Conservation (phyloP, 1,284 basidiomycete genomes). For the Moesziomyces aphidis region DNA sequence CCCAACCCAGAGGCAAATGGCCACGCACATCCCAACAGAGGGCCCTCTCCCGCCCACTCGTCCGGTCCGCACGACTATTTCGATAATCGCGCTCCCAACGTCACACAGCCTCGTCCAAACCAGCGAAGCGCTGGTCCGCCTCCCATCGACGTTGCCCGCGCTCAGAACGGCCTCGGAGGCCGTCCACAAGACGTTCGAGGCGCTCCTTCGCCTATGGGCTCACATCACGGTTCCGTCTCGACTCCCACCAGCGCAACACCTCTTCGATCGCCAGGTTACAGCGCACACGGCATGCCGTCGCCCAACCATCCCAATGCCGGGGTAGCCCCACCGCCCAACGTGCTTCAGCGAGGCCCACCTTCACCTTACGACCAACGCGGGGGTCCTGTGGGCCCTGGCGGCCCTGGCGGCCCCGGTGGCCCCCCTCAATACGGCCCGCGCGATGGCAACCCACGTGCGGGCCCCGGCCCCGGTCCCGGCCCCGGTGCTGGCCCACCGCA, state of each 20-base stretch:
- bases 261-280: slow-evolving; percentile 36
- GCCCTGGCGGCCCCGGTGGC: slow-evolving; percentile 6
- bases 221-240: slow-evolving; percentile 6
- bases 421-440: slow-evolving; percentile 8
- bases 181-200: slow-evolving; percentile 5
- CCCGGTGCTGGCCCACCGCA: slow-evolving; percentile 1
- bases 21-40: slow-evolving; percentile 1
- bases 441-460: slow-evolving; percentile 8
- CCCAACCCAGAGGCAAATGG: slow-evolving; percentile 16
- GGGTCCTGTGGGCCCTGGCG: slow-evolving; percentile 5
- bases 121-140: slow-evolving; percentile 21
- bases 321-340: slow-evolving; percentile 27
- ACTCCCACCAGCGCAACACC: slow-evolving; percentile 39
- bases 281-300: slow-evolving; percentile 22
- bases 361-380: slow-evolving; percentile 22
- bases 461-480: neutral
- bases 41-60: slow-evolving; percentile 10
- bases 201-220: slow-evolving; percentile 17
- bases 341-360: slow-evolving; percentile 43
- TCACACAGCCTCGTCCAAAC: slow-evolving; percentile 15
- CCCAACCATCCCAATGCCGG: slow-evolving; percentile 8
- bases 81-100: slow-evolving; percentile 19
- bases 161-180: slow-evolving; percentile 17
- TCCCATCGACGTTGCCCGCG: slow-evolving; percentile 37
- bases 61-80: slow-evolving; percentile 26